A percentile compares a stretch with the other conserved stretches of the same genome.
phyloP scores from a whole-genome alignment of 2,329 filamentous ascomycete species.

The Penicillium sclerotigenum region DNA sequence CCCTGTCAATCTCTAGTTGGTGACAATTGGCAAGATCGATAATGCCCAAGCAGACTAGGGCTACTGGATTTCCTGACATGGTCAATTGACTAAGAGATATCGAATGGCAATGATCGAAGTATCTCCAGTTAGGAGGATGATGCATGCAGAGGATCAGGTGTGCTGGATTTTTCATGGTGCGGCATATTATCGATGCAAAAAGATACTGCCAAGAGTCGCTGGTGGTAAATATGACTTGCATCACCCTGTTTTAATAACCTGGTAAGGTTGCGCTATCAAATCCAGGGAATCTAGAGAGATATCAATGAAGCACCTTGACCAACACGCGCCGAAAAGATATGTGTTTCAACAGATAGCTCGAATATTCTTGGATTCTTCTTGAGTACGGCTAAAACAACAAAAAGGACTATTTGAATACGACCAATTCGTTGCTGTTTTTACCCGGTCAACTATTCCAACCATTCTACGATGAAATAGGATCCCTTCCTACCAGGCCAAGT shows the following conservation, averaged over 20 bases:
- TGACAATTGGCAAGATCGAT: not conserved
- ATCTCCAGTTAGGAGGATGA: not conserved
- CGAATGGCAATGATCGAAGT: not conserved
- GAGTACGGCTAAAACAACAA: not conserved
- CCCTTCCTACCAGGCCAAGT: not conserved
- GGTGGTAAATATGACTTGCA: conserved; percentile 1
- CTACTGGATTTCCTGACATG: not conserved
- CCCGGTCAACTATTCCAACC: not conserved
- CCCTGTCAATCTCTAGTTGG: not conserved
- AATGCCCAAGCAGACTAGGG: not conserved
- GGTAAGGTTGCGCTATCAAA: not conserved
- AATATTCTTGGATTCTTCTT: not conserved
- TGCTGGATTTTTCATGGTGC: not conserved
- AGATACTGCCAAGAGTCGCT: not conserved
- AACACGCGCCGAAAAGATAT: not conserved
- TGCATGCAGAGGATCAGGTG: conserved; percentile 4
- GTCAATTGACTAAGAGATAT: not conserved
- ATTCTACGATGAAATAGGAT: not conserved
- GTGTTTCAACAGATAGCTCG: not conserved
- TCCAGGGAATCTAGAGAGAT: not conserved
- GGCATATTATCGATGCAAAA: not conserved
- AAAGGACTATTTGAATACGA: not conserved
- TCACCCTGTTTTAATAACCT: not conserved
- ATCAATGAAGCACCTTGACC: not conserved
- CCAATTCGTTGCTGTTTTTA: not conserved